Conservation (phyloP, 305 asterid genomes). For the Solanum hybrid region DNA sequence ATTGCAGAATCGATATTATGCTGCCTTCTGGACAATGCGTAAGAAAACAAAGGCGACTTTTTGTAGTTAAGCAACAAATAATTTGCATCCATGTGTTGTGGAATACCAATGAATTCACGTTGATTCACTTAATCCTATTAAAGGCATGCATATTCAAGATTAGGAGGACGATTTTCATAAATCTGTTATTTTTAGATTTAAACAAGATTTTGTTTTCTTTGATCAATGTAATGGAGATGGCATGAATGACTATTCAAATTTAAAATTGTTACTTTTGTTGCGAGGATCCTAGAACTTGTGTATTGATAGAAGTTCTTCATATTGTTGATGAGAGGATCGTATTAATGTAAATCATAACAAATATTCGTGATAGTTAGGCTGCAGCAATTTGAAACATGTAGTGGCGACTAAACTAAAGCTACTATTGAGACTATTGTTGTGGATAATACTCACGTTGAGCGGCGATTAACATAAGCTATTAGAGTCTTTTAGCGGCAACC, state of each 20-base stretch:
- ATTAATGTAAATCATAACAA: background rate
- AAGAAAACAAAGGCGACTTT: constrained; percentile 29
- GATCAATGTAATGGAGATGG: background rate
- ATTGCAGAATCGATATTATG: constrained; percentile 65
- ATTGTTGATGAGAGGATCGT: background rate
- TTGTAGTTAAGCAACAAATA: background rate
- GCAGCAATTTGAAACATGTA: background rate
- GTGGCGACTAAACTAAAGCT: no score
- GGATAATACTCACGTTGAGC: background rate
- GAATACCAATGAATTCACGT: background rate
- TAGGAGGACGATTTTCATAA: background rate
- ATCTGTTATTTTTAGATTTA: background rate
- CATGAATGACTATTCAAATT: background rate
- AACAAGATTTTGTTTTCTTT: background rate
- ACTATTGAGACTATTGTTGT: background rate
- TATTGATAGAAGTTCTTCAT: background rate
- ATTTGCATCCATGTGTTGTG: background rate
- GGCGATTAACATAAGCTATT: background rate
- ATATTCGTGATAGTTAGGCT: background rate
- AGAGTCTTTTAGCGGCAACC: background rate
- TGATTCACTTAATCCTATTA: background rate
- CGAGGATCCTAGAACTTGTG: background rate
- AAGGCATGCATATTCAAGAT: background rate
- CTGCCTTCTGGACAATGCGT: constrained; percentile 90
- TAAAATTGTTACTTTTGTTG: background rate